Evolutionary conservation across 306 rosid species (phyloP).

Genomic region (Gillenia trifoliata): DNA sequence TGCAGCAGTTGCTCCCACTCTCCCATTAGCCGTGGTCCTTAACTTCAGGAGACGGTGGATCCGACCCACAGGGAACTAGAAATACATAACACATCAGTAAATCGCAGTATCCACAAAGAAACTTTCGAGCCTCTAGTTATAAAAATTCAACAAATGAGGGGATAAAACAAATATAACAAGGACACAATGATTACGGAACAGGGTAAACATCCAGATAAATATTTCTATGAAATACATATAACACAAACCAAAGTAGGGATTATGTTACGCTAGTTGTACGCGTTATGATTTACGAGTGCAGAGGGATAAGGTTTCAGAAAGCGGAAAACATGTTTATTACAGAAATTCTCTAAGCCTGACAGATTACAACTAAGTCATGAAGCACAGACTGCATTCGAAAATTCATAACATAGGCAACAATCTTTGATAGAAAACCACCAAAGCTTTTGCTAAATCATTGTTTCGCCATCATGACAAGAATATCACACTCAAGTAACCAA

Average conservation of each 20-base stretch:
- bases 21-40: slow-evolving; percentile 63
- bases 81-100: slow-evolving; percentile 8
- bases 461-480: too few species aligned
- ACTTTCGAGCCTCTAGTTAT: not conserved
- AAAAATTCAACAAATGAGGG: not conserved
- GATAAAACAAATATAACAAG: not conserved
- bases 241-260: too few species aligned
- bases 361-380: too few species aligned
- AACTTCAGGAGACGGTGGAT: slow-evolving; percentile 64
- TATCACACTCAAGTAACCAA: too few species aligned
- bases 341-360: too few species aligned
- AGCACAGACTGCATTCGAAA: too few species aligned
- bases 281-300: too few species aligned
- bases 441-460: too few species aligned
- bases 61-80: slow-evolving; percentile 75
- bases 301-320: not conserved
- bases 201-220: not conserved
- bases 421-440: too few species aligned
- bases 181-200: not conserved
- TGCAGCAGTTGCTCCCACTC: slow-evolving; percentile 79
- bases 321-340: not conserved
- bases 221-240: too few species aligned
- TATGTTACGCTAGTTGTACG: too few species aligned
- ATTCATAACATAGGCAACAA: too few species aligned
- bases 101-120: not conserved